Percentiles rank a stretch among this genome's conserved stretches.
Evolutionary conservation across 2,329 filamentous ascomycete genomes (phyloP).

Genomic region (Xylariaceae sp.): DNA sequence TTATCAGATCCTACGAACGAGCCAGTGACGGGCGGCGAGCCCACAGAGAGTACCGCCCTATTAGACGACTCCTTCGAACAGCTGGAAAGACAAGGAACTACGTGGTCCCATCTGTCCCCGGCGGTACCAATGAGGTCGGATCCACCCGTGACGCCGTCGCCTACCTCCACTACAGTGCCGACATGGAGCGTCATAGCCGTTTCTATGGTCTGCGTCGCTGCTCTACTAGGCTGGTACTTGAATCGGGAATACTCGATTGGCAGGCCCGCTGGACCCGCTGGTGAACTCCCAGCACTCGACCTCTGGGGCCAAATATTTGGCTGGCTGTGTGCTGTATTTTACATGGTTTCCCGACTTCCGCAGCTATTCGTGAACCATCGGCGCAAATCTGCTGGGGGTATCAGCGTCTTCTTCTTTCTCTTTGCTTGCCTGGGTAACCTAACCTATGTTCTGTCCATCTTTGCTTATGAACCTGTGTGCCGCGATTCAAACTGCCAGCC

Average conservation of each 20-base stretch:
- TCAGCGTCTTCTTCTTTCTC: conserved; percentile 90
- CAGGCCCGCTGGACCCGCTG: conserved; percentile 34
- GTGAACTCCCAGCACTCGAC: conserved; percentile 59
- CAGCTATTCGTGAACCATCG: conserved; percentile 90
- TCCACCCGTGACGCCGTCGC: conserved; percentile 39
- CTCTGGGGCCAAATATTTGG: conserved; percentile 83
- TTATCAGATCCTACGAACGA: conserved; percentile 37
- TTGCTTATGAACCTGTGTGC: conserved; percentile 80
- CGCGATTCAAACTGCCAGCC: conserved; percentile 47
- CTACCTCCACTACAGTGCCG: conserved; percentile 49
- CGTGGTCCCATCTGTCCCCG: conserved; percentile 66
- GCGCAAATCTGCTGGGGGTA: conserved; percentile 86
- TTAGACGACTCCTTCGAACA: conserved; percentile 40
- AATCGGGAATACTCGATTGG: conserved; percentile 44
- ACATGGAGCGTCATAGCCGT: conserved; percentile 71
- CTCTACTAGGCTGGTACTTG: conserved; percentile 80
- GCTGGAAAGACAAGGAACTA: conserved; percentile 45
- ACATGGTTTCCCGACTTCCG: conserved; percentile 82
- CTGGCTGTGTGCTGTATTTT: conserved; percentile 83
- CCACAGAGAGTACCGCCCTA: conserved; percentile 50
- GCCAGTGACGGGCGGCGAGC: conserved; percentile 33
- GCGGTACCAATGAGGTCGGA: conserved; percentile 67
- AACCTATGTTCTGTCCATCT: conserved; percentile 86
- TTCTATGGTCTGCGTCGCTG: conserved; percentile 75
- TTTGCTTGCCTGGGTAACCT: conserved; percentile 95